Conservation (phyloP, 345 rosid genomes). For the Microcos paniculata region DNA sequence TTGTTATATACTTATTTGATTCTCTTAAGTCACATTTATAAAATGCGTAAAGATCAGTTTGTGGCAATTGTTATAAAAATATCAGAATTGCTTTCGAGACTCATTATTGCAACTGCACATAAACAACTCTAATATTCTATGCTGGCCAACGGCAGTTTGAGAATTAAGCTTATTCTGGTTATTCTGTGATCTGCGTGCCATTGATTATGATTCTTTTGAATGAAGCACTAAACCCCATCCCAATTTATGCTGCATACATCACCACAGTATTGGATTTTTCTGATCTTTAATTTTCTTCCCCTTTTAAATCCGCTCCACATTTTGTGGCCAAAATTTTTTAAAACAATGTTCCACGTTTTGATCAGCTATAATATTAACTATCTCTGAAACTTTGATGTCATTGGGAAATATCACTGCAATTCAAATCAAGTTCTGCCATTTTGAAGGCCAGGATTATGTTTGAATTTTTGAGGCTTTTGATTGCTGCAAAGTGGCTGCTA, state of each 20-base stretch:
- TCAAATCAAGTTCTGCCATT: neutral
- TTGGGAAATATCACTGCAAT: neutral
- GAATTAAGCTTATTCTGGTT: neutral
- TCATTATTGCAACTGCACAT: slow-evolving; percentile 16
- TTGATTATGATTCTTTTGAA: slow-evolving; percentile 4
- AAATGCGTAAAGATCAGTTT: neutral
- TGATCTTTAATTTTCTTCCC: neutral
- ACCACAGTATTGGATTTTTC: neutral
- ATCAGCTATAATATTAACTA: too few relatives aligned
- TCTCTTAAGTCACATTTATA: neutral
- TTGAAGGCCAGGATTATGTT: neutral
- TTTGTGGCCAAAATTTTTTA: neutral
- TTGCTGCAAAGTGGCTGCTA: neutral
- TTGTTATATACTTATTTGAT: neutral
- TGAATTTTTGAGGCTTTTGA: neutral
- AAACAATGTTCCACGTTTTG: too few relatives aligned
- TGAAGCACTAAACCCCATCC: slow-evolving; percentile 6
- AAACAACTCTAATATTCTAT: slow-evolving; percentile 13
- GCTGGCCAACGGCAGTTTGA: slow-evolving; percentile 1
- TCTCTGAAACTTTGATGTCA: neutral
- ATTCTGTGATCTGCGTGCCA: neutral
- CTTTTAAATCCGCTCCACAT: neutral
- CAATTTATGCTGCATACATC: slow-evolving; percentile 6
- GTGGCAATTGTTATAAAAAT: slow-evolving; percentile 8
- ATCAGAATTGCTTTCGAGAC: slow-evolving; percentile 22